phyloP scores from a whole-genome alignment of 129 eudicot genomes.

The Logfia minima region DNA sequence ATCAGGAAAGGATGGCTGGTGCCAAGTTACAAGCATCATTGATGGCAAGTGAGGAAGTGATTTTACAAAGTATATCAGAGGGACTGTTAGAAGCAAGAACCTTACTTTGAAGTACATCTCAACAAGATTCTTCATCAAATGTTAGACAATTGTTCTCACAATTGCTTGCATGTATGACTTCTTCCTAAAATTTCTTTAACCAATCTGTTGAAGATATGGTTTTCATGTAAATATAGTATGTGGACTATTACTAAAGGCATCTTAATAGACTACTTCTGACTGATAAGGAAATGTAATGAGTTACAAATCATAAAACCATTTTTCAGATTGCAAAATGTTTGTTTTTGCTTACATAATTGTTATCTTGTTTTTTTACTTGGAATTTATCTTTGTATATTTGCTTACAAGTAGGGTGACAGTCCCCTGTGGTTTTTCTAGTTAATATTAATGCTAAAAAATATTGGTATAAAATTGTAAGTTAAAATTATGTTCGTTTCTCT shows the following conservation, averaged over 20 bases:
- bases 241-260: neutral
- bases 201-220: neutral
- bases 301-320: neutral
- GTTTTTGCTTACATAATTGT: neutral
- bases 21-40: constrained; percentile 71
- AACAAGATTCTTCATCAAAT: constrained; percentile 53
- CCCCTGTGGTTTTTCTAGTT: no score
- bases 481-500: no score
- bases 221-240: constrained; percentile 14
- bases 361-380: no score
- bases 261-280: neutral
- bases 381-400: no score
- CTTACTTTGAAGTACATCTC: constrained; percentile 47
- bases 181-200: neutral
- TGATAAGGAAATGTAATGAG: neutral
- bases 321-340: neutral
- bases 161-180: constrained; percentile 68
- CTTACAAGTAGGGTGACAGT: no score
- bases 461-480: no score
- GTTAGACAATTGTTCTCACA: constrained; percentile 61
- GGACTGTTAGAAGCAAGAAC: constrained; percentile 63
- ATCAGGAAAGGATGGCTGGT: constrained; percentile 74
- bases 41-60: constrained; percentile 73
- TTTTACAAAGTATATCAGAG: constrained; percentile 52
- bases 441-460: no score